These are phyloP conservation scores for Eremochloa ophiuroides DNA, from an alignment of 176 grass and related monocot species.

Conservation along the genomic window DNA sequence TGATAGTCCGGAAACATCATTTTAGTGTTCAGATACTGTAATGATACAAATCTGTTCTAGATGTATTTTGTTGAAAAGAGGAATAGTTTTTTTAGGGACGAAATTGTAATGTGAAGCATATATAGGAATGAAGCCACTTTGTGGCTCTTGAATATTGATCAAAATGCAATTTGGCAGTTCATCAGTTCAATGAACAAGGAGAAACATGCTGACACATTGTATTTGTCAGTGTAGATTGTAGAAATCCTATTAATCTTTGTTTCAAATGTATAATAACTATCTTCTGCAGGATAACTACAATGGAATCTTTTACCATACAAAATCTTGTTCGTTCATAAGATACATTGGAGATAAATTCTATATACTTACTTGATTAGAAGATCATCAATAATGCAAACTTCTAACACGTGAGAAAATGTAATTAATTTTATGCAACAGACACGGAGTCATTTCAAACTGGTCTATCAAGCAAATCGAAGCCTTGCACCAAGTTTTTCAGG, in stretches of 20 bases:
- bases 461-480: conserved; percentile 99
- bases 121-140: not conserved
- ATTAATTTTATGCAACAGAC: conserved; percentile 99
- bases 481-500: conserved; percentile 99
- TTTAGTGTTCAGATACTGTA: not conserved
- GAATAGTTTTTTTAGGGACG: not conserved
- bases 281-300: conserved; percentile 35
- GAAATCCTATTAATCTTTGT: not conserved
- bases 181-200: not conserved
- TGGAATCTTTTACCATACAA: conserved; percentile 26
- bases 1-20: not conserved
- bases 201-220: not conserved
- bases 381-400: conserved; percentile 47
- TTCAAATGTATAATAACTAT: conserved; percentile 2
- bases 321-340: conserved; percentile 23
- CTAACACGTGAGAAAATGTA: conserved; percentile 61
- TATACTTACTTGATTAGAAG: conserved; percentile 43
- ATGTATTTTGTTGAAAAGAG: not conserved
- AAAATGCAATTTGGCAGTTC: not conserved
- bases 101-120: not conserved
- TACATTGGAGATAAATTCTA: conserved; percentile 34
- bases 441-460: conserved; percentile 92
- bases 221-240: not conserved
- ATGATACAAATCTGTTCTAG: not conserved
- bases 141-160: conserved; percentile 10